phyloP scores from a whole-genome alignment of 192 early-diverging fungal genomes.

The Coemansia sp. region DNA sequence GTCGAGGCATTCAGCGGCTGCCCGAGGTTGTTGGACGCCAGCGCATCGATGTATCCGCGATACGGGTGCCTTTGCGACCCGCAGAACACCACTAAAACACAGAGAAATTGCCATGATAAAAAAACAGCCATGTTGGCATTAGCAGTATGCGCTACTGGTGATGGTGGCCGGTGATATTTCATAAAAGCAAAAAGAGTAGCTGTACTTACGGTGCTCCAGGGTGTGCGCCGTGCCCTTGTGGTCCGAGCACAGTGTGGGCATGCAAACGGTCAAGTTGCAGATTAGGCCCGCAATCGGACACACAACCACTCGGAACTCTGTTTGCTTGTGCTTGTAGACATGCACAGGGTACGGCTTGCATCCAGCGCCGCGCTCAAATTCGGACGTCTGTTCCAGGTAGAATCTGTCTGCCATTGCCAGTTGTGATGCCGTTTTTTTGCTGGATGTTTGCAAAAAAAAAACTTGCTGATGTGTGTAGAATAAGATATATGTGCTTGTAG shows the following conservation, averaged over 20 bases:
- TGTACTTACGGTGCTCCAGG: constrained; percentile 66
- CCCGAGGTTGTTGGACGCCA: constrained; percentile 72
- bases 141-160: not conserved
- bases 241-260: constrained; percentile 72
- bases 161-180: too few relatives aligned
- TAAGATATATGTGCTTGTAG: not conserved
- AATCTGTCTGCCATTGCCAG: constrained; percentile 37
- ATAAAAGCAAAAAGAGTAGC: not conserved
- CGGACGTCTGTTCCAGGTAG: constrained; percentile 34
- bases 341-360: constrained; percentile 35
- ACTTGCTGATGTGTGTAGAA: not conserved
- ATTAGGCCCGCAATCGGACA: constrained; percentile 69
- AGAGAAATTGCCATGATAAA: not conserved
- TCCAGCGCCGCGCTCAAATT: constrained; percentile 29
- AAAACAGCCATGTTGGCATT: not conserved
- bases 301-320: constrained; percentile 67
- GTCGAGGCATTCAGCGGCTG: constrained; percentile 74
- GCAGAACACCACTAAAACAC: constrained; percentile 74
- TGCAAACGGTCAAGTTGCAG: constrained; percentile 63
- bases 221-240: constrained; percentile 82
- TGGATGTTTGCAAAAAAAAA: not conserved
- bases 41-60: constrained; percentile 74
- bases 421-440: not conserved
- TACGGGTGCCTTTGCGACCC: constrained; percentile 71
- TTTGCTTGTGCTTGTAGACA: constrained; percentile 57